Evolutionary conservation across 2,329 filamentous ascomycete genomes (phyloP).

Genomic region (Paraphaeosphaeria minitans): DNA sequence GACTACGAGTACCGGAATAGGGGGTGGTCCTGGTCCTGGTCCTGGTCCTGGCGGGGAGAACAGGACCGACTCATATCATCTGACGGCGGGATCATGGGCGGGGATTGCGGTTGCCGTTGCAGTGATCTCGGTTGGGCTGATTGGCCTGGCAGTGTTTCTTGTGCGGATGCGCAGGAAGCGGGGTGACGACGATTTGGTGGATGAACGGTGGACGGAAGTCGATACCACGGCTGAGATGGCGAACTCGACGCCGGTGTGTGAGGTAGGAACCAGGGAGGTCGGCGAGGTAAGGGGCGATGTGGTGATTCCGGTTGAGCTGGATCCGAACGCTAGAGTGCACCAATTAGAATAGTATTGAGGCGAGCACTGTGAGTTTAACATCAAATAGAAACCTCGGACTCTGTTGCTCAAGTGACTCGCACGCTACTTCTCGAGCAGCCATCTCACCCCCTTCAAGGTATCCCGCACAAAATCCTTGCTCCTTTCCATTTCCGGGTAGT

Average conservation of each 20-base stretch:
- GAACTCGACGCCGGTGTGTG: background rate
- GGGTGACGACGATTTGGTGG: too few relatives aligned
- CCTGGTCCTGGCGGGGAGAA: too few relatives aligned
- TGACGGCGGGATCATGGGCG: background rate
- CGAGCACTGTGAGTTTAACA: too few relatives aligned
- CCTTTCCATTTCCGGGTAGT: conserved; percentile 31
- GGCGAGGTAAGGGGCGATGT: background rate
- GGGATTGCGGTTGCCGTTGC: background rate
- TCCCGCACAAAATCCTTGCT: conserved; percentile 34
- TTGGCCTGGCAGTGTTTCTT: background rate
- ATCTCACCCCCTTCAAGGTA: conserved; percentile 34
- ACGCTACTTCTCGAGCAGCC: conserved; percentile 31
- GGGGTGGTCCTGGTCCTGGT: too few relatives aligned
- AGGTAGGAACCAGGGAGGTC: background rate
- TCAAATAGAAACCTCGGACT: background rate
- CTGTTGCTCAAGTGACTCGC: background rate
- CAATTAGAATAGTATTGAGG: background rate
- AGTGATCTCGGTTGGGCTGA: background rate
- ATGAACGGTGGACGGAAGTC: background rate
- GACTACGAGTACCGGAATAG: background rate
- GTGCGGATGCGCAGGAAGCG: background rate
- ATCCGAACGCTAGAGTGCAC: background rate
- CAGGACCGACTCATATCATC: too few relatives aligned
- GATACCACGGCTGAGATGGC: background rate
- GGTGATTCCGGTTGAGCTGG: background rate